Conservation (phyloP, 2,329 filamentous ascomycete genomes). For the Byssochlamys sp. region DNA sequence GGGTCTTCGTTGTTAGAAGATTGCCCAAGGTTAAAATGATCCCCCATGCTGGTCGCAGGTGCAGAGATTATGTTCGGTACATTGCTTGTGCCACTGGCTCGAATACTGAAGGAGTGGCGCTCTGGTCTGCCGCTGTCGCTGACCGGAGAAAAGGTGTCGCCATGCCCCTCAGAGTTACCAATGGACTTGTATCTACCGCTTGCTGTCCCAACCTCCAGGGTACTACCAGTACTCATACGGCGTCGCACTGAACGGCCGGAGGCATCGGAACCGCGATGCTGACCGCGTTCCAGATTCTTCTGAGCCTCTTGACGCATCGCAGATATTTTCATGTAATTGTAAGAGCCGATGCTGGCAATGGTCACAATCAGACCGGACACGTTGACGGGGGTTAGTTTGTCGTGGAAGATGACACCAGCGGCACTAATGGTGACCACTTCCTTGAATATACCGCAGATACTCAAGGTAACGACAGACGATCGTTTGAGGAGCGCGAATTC, state of each 20-base stretch:
- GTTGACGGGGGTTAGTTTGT: slow-evolving; percentile 78
- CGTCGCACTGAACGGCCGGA: slow-evolving; percentile 11
- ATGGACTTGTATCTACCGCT: slow-evolving; percentile 18
- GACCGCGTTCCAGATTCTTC: slow-evolving; percentile 27
- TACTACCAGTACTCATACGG: slow-evolving; percentile 1
- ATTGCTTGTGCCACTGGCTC: slow-evolving; percentile 22
- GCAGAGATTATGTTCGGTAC: slow-evolving; percentile 18
- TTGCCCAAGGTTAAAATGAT: slow-evolving; percentile 3
- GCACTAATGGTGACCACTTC: slow-evolving; percentile 93
- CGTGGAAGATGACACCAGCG: slow-evolving; percentile 78
- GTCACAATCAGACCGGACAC: slow-evolving; percentile 79
- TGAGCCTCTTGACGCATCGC: slow-evolving; percentile 74
- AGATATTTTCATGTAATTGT: slow-evolving; percentile 88
- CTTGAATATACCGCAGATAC: slow-evolving; percentile 96
- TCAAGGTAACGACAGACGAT: slow-evolving; percentile 89
- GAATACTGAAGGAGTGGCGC: slow-evolving; percentile 24
- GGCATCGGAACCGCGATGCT: slow-evolving; percentile 18
- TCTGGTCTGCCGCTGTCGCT: not conserved
- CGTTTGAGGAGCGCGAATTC: slow-evolving; percentile 93
- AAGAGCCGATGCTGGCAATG: slow-evolving; percentile 72
- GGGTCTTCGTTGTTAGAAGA: not conserved
- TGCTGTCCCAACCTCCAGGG: slow-evolving; percentile 2
- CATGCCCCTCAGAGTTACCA: slow-evolving; percentile 13
- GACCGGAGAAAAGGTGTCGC: not conserved
- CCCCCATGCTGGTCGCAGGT: slow-evolving; percentile 21